Evolutionary conservation across 805 yeast genomes (phyloP), one percentile per base, ranked within the genome.

Genomic region (Candida boidinii): DNA sequence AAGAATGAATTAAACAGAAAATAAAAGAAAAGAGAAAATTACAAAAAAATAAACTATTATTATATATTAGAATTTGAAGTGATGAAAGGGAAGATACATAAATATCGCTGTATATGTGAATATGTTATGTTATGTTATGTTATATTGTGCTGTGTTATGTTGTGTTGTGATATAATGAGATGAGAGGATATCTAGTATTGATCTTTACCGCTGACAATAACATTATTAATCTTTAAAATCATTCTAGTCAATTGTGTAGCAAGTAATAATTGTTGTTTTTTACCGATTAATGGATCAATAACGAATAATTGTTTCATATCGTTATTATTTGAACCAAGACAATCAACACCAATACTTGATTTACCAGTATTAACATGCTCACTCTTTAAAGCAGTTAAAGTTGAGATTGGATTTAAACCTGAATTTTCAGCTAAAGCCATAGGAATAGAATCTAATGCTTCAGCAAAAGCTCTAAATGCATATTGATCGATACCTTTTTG

Each of bases 191-290:
- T 23, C 30, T 41, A 54, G 22, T 51, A 53, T 31, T 54, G 53
- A 28, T 45, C 53, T 34, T 52, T 46, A 24, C 59, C 60, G 29
- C 57, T 82, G 45, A 90, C 79, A 50, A 92, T 92, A 38, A 92
- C 98, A 58, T 90, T 90, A 60, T 92, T 94, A 55, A 92, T 92
- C 69, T 92, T 92, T 54, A 92, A 71, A 42, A 92, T 87, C 98
- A 92, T 92, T 65, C 98, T 77, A 36, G 96, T 87, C 56, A 92
- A 72, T 64, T 92, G 99, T 11, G 99, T 92, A 30, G 98, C 98
- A 57, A 92, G 70, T 54, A 85, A 64, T 45, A 92, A 72, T 63
- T 92, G 99, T 60, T 92, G 97, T 58, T 85, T 87, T 70, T 92
- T 92, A 51, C 98, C 96, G 48, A 92, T 88, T 55, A 86, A 76